Evolutionary conservation across 1,284 basidiomycete species (phyloP).

Genomic region (Porodaedalea pini): DNA sequence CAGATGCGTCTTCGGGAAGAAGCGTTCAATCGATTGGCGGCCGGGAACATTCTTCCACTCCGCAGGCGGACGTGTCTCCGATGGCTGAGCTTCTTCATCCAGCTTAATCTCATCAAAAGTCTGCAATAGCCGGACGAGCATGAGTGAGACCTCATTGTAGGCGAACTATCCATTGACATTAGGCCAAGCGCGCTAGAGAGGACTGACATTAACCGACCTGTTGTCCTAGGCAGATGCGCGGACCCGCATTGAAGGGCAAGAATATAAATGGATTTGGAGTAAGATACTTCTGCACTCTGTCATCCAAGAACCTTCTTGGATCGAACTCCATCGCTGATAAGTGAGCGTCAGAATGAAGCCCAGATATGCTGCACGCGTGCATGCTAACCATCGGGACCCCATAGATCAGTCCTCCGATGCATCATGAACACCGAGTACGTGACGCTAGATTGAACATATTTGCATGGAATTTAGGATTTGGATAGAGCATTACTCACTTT

Average conservation of each 20-base stretch:
- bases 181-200: not conserved
- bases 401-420: constrained; percentile 60
- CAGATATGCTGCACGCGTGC: too few relatives aligned
- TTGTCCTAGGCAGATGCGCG: constrained; percentile 46
- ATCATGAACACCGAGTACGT: constrained; percentile 55
- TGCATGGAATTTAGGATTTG: constrained; percentile 3
- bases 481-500: constrained; percentile 40
- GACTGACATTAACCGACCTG: constrained; percentile 32
- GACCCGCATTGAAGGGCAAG: constrained; percentile 47
- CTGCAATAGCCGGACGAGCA: constrained; percentile 63
- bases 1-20: constrained; percentile 13
- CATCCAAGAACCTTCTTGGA: constrained; percentile 43
- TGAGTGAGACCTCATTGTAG: constrained; percentile 66
- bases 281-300: constrained; percentile 35
- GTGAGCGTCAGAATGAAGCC: not conserved
- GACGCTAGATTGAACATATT: not conserved
- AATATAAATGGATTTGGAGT: constrained; percentile 45
- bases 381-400: constrained; percentile 61
- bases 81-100: constrained; percentile 43
- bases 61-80: constrained; percentile 39
- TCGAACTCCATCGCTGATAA: constrained; percentile 39
- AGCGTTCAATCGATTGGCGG: constrained; percentile 8
- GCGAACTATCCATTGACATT: constrained; percentile 47
- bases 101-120: constrained; percentile 47
- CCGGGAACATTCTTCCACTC: constrained; percentile 39